Base-by-base conservation (phyloP, 2,329 filamentous ascomycete genomes). In the Aspergillus novofumigatus region DNA sequence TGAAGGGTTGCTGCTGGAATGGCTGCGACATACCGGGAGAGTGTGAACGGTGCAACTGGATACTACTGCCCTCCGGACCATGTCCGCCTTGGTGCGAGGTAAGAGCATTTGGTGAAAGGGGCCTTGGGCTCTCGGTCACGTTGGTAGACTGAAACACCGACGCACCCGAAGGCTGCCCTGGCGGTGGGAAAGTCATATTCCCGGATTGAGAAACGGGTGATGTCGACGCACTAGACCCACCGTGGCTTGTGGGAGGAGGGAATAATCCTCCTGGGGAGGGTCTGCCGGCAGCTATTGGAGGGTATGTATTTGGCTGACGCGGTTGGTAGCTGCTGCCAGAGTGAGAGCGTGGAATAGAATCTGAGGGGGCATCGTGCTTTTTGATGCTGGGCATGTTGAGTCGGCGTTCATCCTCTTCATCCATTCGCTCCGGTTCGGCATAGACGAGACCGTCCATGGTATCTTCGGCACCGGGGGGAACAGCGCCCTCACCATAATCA, bases 121-220 rank as follows among this genome's bases (percentile, higher is more conserved):
- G 88, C 69, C 92, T 95, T 0, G 92, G 91, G 63, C 90, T 95
- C 73, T 96, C 91, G 3, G 89, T 94, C 78, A 96, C 89, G 57
- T 78, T 83, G 53, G 84, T 83, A 62, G 91, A 86, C 8, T 86
- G 83, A 69, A 91, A 95, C 62, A 92, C 82, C 20, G 82, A 83
- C 49, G 78, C 78, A 57, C 77, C 80, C 20, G 73, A 78, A 63
- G 61, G 64, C 60, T 66, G 74, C 55, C 72, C 69, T 14, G 72
- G 65, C 9, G 74, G 67, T 21, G 76, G 72, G 62, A 76, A 77
- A 9, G 74, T 71, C 63, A 76, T 59, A 60, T 70, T 72, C 51
- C 69, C 63, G 25, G 68, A 58, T 53, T 76, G 73, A 4, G 80
- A 71, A 67, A 81, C 81, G 9, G 82, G 79, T 9, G 86, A 82